Base-by-base conservation (phyloP, 495 filamentous ascomycete species). In the Echria macrotheca region DNA sequence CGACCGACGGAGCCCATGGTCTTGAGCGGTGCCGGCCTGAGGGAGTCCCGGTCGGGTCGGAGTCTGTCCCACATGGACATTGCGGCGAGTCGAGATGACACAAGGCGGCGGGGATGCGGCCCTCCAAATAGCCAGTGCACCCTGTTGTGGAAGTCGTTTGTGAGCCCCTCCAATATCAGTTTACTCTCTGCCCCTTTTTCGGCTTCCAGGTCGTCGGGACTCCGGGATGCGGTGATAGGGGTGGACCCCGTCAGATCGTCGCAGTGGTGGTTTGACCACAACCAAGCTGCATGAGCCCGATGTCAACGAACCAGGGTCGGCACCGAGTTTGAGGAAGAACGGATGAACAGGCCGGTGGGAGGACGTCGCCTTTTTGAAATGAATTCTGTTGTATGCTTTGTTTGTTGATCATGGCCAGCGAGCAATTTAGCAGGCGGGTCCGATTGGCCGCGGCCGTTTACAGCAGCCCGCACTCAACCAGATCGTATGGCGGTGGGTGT, bases 171-270 rank as follows among this genome's bases (percentile, higher is more conserved):
- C 25, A 22, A 26, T 45, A 40, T 31, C 10, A 6, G 12, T 44
- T n/a, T 50, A 19, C 25, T n/a, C 15, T 28, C 35, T 31, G 23
- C 33, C 25, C 44, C 35, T 32, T 50, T 24, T 37, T 31, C 26
- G 12, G 9, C 37, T 23, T 45, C 57, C 40, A 42, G 24, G 38
- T 54, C 52, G 36, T 33, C 7, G 43, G 47, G 35, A 14, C 21
- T 25, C 42, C 24, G 35, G 45, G 29, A 41, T 32, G 17, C 21
- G 41, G 45, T 31, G 40, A 22, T 47, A 22, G 18, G 29, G 40
- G 32, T 39, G 37, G 49, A 21, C 47, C 38, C 37, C 44, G 57
- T 63, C 54, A 54, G 60, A 64, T 60, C 55, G 60, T 58, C 57
- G 31, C 47, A 37, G 25, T 37, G 42, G 35, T 47, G 35, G 55